Evolutionary conservation across 192 early-diverging fungal genomes (phyloP).

Genomic region (Thamnidium elegans): DNA sequence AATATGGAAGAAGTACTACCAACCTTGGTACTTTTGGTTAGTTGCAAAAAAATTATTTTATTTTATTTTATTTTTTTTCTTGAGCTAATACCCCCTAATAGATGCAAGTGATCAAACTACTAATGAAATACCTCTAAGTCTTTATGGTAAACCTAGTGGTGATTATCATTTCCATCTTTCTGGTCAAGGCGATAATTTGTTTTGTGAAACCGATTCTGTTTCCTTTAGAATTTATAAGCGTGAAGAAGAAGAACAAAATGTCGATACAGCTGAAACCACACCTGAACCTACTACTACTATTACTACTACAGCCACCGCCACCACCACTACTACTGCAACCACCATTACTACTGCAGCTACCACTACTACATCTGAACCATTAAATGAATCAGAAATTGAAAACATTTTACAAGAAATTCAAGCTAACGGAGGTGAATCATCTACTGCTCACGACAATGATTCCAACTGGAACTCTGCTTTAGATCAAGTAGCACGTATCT

Average conservation of each 20-base stretch:
- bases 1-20: neutral
- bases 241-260: neutral
- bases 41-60: constrained; percentile 8
- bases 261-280: neutral
- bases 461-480: neutral
- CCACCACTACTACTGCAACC: neutral
- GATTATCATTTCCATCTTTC: constrained; percentile 18
- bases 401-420: constrained; percentile 7
- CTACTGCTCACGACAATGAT: neutral
- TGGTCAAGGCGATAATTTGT: neutral
- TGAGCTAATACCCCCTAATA: neutral
- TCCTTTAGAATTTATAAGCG: constrained; percentile 15
- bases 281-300: neutral
- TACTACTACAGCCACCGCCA: neutral
- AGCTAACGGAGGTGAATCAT: neutral
- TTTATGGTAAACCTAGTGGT: constrained; percentile 3
- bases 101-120: neutral
- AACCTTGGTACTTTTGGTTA: constrained; percentile 15
- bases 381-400: constrained; percentile 1
- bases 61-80: neutral
- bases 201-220: constrained; percentile 17
- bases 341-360: neutral
- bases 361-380: neutral
- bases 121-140: constrained; percentile 2
- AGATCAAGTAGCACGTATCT: constrained; percentile 3